phyloP scores from a whole-genome alignment of 192 early-diverging fungal species.

The Chytriomyces confervae region DNA sequence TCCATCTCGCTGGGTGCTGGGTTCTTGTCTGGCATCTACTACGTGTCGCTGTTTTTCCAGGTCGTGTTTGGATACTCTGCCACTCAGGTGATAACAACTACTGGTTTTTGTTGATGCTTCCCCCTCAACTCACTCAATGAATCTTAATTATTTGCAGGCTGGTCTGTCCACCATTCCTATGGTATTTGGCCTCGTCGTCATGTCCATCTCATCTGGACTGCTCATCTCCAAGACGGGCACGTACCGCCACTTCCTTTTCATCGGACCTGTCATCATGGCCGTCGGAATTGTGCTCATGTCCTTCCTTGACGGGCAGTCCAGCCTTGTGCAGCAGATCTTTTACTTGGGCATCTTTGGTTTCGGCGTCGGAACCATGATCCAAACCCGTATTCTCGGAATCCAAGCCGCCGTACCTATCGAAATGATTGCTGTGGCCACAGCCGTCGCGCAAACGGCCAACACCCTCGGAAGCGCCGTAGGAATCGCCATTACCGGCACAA shows the following conservation, averaged over 20 bases:
- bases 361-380: slow-evolving; percentile 77
- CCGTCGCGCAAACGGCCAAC: slow-evolving; percentile 70
- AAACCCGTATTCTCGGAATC: slow-evolving; percentile 74
- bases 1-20: slow-evolving; percentile 51
- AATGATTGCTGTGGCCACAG: slow-evolving; percentile 77
- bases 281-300: slow-evolving; percentile 70
- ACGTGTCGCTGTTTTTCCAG: slow-evolving; percentile 82
- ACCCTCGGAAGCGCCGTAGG: slow-evolving; percentile 69
- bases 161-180: slow-evolving; percentile 79
- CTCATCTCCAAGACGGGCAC: slow-evolving; percentile 53
- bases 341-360: slow-evolving; percentile 73
- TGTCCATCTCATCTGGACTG: slow-evolving; percentile 70
- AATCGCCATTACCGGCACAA: slow-evolving; percentile 66
- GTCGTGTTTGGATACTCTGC: slow-evolving; percentile 76
- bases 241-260: slow-evolving; percentile 68
- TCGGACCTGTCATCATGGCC: slow-evolving; percentile 67
- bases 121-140: too few relatives aligned
- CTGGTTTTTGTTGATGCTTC: too few relatives aligned
- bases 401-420: slow-evolving; percentile 70
- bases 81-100: slow-evolving; percentile 42
- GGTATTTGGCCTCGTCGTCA: slow-evolving; percentile 72
- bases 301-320: slow-evolving; percentile 59
- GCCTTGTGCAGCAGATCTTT: slow-evolving; percentile 58
- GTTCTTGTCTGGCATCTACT: slow-evolving; percentile 65
- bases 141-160: slow-evolving; percentile 32